Evolutionary conservation across 2,329 filamentous ascomycete genomes (phyloP).

Genomic region (Didymella exigua): DNA sequence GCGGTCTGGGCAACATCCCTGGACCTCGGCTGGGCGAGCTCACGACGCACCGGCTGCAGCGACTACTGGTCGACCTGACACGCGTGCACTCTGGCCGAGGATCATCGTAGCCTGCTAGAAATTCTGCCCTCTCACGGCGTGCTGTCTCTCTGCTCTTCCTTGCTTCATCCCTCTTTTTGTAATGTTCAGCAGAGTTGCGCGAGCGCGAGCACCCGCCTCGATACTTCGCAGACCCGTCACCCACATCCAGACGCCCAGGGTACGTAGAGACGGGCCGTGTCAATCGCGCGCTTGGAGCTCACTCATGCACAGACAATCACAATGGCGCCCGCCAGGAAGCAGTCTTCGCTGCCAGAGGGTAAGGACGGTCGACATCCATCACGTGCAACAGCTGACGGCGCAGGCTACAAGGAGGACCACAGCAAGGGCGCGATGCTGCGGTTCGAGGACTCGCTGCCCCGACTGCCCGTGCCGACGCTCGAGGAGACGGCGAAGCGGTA

Average conservation of each 20-base stretch:
- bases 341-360: constrained; percentile 56
- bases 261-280: constrained; percentile 21
- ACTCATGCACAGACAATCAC: constrained; percentile 35
- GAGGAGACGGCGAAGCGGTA: constrained; percentile 83
- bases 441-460: constrained; percentile 84
- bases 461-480: constrained; percentile 78
- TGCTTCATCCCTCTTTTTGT: constrained; percentile 16
- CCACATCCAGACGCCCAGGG: constrained; percentile 38
- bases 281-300: constrained; percentile 6
- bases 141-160: not conserved
- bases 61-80: constrained; percentile 5
- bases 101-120: constrained; percentile 5
- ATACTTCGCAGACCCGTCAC: constrained; percentile 43
- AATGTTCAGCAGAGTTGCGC: constrained; percentile 50
- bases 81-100: constrained; percentile 15
- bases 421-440: constrained; percentile 81
- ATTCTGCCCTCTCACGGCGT: not conserved
- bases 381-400: not conserved
- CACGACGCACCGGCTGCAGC: not conserved
- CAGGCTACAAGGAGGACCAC: constrained; percentile 80
- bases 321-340: constrained; percentile 49
- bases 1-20: constrained; percentile 5
- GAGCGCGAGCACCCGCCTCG: constrained; percentile 47
- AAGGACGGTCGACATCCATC: constrained; percentile 20
- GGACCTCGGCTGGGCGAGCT: constrained; percentile 9